Percentiles rank a stretch among this genome's conserved stretches.
These are phyloP conservation scores for Nakataea oryzae DNA, from an alignment of 2,329 filamentous ascomycete genomes.

Conservation along the genomic window DNA sequence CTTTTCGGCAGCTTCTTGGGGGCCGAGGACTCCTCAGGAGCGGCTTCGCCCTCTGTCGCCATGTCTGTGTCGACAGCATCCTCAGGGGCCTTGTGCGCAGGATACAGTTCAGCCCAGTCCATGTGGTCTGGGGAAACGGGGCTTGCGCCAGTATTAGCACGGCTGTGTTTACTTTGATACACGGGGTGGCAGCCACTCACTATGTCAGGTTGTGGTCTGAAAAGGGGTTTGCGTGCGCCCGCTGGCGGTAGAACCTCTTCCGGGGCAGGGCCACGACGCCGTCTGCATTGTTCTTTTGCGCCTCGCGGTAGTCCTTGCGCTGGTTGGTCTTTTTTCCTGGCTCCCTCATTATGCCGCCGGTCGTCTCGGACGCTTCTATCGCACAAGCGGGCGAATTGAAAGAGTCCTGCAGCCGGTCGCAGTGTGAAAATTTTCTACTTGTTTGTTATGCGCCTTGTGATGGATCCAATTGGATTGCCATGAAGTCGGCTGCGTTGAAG, in stretches of 20 bases:
- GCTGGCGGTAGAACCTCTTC: conserved; percentile 93
- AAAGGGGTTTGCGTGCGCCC: conserved; percentile 96
- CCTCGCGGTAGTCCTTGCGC: conserved; percentile 54
- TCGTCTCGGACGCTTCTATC: neutral
- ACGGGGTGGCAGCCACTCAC: conserved; percentile 22
- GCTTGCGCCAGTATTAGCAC: conserved; percentile 32
- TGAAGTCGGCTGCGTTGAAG: neutral
- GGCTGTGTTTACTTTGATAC: neutral
- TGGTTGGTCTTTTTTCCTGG: conserved; percentile 50
- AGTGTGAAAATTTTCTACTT: neutral
- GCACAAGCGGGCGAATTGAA: neutral
- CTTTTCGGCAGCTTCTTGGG: conserved; percentile 11
- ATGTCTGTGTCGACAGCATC: conserved; percentile 5
- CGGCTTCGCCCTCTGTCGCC: conserved; percentile 1
- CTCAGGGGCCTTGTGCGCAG: conserved; percentile 45
- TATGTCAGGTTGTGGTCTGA: conserved; percentile 86
- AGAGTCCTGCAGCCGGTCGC: neutral
- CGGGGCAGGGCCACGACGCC: conserved; percentile 59
- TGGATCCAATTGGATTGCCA: neutral
- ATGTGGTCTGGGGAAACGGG: conserved; percentile 70
- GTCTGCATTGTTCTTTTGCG: conserved; percentile 32
- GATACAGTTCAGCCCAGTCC: conserved; percentile 85
- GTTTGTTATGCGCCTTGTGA: neutral
- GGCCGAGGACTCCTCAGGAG: conserved; percentile 8
- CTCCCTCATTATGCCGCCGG: conserved; percentile 23